phyloP scores from a whole-genome alignment of 139 green algal genomes.

The Edaphochlamys debaryana region DNA sequence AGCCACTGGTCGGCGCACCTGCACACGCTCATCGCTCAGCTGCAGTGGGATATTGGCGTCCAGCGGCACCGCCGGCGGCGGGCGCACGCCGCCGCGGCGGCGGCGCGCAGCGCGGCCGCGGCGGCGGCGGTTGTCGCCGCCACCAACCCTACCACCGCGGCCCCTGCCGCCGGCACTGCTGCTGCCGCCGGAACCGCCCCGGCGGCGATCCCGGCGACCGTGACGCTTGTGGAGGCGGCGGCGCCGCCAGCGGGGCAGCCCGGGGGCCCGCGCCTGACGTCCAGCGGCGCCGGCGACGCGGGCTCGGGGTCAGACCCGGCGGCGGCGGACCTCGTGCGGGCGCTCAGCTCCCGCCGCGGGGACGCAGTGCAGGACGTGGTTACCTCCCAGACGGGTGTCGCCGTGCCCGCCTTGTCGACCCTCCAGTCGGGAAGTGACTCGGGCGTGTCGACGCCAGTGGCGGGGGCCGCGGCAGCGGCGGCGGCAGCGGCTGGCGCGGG shows the following conservation, averaged over 20 bases:
- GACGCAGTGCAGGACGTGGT: conserved; percentile 42
- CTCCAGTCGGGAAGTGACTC: conserved; percentile 23
- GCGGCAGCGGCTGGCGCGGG: background rate
- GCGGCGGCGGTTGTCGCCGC: background rate
- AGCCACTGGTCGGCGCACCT: conserved; percentile 56
- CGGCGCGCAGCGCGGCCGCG: conserved; percentile 24
- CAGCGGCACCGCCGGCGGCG: conserved; percentile 51
- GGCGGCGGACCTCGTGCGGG: background rate
- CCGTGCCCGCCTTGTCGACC: background rate
- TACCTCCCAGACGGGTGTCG: background rate
- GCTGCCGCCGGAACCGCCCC: no score
- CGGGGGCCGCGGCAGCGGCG: background rate
- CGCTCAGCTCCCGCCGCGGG: conserved; percentile 31
- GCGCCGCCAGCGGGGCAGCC: background rate
- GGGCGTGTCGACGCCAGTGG: conserved; percentile 24
- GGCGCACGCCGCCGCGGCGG: conserved; percentile 30
- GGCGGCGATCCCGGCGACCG: no score
- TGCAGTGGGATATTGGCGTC: conserved; percentile 65
- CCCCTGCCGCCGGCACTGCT: background rate
- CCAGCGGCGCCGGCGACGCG: background rate
- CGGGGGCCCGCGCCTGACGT: no score
- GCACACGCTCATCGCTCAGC: conserved; percentile 58
- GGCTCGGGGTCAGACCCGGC: background rate
- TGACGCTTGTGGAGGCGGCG: background rate
- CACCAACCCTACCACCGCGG: background rate